A percentile compares a stretch with the other conserved stretches of the same genome.
These are phyloP conservation scores for Priceomyces melissophilus DNA, from an alignment of 805 yeast species.

Conservation along the genomic window DNA sequence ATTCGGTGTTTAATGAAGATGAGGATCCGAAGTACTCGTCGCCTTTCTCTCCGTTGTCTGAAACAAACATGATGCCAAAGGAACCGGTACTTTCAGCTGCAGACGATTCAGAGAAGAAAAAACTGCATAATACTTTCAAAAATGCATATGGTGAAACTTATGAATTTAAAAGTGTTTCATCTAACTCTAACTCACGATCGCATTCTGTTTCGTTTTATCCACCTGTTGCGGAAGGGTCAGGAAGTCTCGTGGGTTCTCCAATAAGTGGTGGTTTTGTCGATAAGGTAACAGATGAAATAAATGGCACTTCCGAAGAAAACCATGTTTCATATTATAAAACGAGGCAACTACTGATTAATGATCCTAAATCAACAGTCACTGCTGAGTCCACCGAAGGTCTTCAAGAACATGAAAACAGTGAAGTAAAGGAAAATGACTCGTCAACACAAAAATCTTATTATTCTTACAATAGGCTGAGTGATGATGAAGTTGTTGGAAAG, in stretches of 20 bases:
- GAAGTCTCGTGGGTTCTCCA: constrained; percentile 10
- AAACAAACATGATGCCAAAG: constrained; percentile 8
- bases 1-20: constrained; percentile 10
- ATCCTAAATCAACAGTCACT: background rate
- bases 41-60: constrained; percentile 13
- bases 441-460: background rate
- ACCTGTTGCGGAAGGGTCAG: constrained; percentile 24
- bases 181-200: constrained; percentile 22
- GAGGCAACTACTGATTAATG: background rate
- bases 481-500: constrained; percentile 34
- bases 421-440: background rate
- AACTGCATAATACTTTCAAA: constrained; percentile 7
- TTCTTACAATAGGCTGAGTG: constrained; percentile 5
- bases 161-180: background rate
- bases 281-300: constrained; percentile 4
- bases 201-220: constrained; percentile 46
- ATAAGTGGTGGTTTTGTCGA: constrained; percentile 33
- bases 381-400: constrained; percentile 2
- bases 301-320: constrained; percentile 3
- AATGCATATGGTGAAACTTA: constrained; percentile 5
- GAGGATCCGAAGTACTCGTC: constrained; percentile 12
- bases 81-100: constrained; percentile 13
- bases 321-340: no score
- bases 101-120: constrained; percentile 5
- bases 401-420: constrained; percentile 1